Evolutionary conservation across 495 filamentous ascomycete genomes (phyloP), one percentile per base, ranked within the genome.

Genomic region (Neurospora cerealis): DNA sequence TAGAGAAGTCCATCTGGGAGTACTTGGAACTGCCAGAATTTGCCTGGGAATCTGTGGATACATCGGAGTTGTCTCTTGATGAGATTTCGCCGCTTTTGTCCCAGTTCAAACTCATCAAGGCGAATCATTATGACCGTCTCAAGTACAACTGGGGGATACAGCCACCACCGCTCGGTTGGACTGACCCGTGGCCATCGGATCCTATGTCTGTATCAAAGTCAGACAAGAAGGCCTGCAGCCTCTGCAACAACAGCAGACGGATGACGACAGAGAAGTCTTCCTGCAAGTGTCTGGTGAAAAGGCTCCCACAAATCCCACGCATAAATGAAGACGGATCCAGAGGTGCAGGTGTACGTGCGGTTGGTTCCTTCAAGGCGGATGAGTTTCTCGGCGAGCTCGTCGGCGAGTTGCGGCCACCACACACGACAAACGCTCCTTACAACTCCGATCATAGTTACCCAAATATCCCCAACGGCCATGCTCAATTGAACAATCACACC

Each of bases 321-420:
- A 75, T 79, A 32, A 60, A 69, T 5, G 75, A 79, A 21, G 74
- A 79, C 70, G 70, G 73, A 3, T 66, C 72, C 21, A 73, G 70
- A 41, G 79, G 76, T 15, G 19, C 21, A 4, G 79, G 78, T 15
- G 44, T 81, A 69, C 79, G 77, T 6, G 69, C 76, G 1, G 24
- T 75, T 17, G 78, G 75, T 2, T 9, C 44, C 1, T 74, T 77
- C 70, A 60, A 39, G 11, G 34, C 41, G 5, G 70, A 71, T 28
- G 71, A 73, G 21, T 42, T 79, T 11, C 73, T 81, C 19, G 79
- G 79, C 36, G 78, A 81, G 71, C 73, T 80, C 5, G 71, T 80
- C 9, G 79, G 79, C 70, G 78, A 80, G 73, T 70, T 81, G 28
- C 73, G 76, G 9, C 78, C 78, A 1, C n/a, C 62, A 5, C 78